These are phyloP conservation scores for Parathielavia appendiculata DNA, from an alignment of 495 filamentous ascomycete genomes.

Conservation along the genomic window DNA sequence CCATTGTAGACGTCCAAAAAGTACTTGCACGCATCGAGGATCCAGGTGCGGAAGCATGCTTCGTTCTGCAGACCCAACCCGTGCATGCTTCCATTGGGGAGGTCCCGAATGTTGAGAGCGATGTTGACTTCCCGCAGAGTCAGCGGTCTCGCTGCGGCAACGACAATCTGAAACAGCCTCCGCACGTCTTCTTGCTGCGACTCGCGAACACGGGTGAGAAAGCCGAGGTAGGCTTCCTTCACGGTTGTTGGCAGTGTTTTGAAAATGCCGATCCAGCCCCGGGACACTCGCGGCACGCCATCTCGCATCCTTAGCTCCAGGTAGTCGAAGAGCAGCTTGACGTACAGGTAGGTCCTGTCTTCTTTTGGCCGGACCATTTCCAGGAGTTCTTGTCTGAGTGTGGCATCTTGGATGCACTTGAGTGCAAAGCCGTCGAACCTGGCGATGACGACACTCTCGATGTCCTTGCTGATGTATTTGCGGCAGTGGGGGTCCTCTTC, in stretches of 20 bases:
- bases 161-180: slow-evolving; percentile 20
- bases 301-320: slow-evolving; percentile 20
- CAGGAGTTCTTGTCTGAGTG: slow-evolving; percentile 17
- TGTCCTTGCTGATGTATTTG: slow-evolving; percentile 21
- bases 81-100: slow-evolving; percentile 12
- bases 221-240: slow-evolving; percentile 20
- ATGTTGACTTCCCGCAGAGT: slow-evolving; percentile 24
- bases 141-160: slow-evolving; percentile 18
- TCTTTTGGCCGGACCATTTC: slow-evolving; percentile 13
- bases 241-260: slow-evolving; percentile 18
- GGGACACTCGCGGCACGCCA: slow-evolving; percentile 16
- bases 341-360: slow-evolving; percentile 22
- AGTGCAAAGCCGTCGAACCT: slow-evolving; percentile 21
- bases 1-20: slow-evolving; percentile 33
- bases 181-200: slow-evolving; percentile 18
- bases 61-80: slow-evolving; percentile 19
- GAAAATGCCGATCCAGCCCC: slow-evolving; percentile 22
- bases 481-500: slow-evolving; percentile 21
- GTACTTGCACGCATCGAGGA: slow-evolving; percentile 30
- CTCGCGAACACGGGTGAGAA: slow-evolving; percentile 17
- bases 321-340: slow-evolving; percentile 24
- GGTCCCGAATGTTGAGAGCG: slow-evolving; percentile 23
- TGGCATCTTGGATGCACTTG: slow-evolving; percentile 16
- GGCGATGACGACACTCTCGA: slow-evolving; percentile 18
- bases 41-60: slow-evolving; percentile 20